phyloP scores from a whole-genome alignment of 495 filamentous ascomycete species.

The Xylaria nigripes region DNA sequence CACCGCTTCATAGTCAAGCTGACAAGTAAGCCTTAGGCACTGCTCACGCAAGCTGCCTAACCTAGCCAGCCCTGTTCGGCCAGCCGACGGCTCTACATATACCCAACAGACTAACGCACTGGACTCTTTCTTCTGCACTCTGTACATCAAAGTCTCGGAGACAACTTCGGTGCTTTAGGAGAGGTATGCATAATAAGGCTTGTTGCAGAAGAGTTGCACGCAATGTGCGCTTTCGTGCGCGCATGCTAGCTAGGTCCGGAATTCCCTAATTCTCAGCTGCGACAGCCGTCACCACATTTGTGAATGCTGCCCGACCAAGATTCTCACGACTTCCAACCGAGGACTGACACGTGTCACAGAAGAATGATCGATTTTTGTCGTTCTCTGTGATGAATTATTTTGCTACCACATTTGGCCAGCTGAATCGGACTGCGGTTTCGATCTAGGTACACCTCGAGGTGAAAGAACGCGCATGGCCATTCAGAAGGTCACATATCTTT shows the following conservation, averaged over 20 bases:
- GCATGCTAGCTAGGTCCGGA: not conserved
- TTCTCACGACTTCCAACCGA: not conserved
- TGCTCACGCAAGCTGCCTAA: not conserved
- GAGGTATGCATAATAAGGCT: not conserved
- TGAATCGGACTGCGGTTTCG: not conserved
- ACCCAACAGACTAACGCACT: not conserved
- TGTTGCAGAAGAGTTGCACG: slow-evolving; percentile 2
- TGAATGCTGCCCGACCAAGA: not conserved
- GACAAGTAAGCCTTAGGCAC: not conserved
- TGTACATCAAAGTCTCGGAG: not conserved
- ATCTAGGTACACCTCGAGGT: not conserved
- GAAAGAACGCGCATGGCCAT: not conserved
- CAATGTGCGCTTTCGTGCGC: not conserved
- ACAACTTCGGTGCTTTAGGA: slow-evolving; percentile 3
- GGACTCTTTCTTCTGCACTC: not conserved
- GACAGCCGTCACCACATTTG: not conserved
- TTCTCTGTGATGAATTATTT: not conserved
- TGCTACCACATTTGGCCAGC: not conserved
- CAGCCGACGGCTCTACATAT: not conserved
- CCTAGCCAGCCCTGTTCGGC: not conserved
- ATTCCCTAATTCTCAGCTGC: not conserved
- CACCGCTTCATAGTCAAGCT: slow-evolving; percentile 1
- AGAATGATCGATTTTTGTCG: not conserved
- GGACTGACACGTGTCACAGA: not conserved
- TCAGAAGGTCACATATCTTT: not conserved